Evolutionary conservation across 257 asterid genomes (phyloP), one percentile per base, ranked within the genome.

Genomic region (Nicotiana otophora): DNA sequence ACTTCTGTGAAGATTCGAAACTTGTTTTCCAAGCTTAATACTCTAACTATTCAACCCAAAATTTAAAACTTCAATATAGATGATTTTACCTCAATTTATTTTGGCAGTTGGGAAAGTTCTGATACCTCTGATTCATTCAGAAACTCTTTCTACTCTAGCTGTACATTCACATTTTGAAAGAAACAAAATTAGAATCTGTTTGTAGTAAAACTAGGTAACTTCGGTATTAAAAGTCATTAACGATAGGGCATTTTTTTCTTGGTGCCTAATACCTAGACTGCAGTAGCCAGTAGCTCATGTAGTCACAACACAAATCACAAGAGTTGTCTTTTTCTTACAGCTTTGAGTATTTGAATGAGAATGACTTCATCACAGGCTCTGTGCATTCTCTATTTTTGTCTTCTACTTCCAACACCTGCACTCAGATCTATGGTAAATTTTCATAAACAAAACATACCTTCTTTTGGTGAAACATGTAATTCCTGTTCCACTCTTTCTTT

Each of bases 311-410:
- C 3, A 42, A 9, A 3, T 54, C 61, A 54, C 48, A 66, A 36
- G 58, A 70, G n/a, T 70, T 42, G 78, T 70, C 78, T 42, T 42
- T 70, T 70, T 42, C 58, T 70, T 9, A n/a, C 78, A 70, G 34
- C 78, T 70, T 70, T 42, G 58, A 42, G 30, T 70, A 69, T 70
- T 70, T 53, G 19, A 53, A 53, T 53, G 58, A 53, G 78, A 39
- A 20, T 42, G 70, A 28, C 70, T 26, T 70, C 19, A 39, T 70
- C 78, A 70, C 58, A n/a, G 78, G 4, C 58, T 42, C 78, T 70
- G 58, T 42, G 78, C 12, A 70, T 70, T 23, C 36, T 70, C 20
- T 20, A 12, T 17, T 70, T 70, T 70, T 42, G 36, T 20, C 19
- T 12, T 42, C 78, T 70, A 42, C 58, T 12, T 70, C 1, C 20